These are phyloP conservation scores for Sporothrix protearum DNA, from an alignment of 2,329 filamentous ascomycete genomes.

Conservation along the genomic window DNA sequence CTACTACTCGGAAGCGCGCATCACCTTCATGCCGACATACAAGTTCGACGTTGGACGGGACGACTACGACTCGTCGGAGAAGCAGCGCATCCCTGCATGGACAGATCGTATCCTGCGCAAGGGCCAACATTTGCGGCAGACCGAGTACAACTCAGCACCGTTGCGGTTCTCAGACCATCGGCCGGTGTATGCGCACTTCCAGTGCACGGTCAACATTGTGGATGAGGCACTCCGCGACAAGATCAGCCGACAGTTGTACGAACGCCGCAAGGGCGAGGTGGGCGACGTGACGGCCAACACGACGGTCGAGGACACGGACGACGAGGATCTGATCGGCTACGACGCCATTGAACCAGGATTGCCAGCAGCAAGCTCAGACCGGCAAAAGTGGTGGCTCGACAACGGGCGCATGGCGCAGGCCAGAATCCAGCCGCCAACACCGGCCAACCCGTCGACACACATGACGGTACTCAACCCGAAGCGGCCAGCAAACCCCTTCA, in stretches of 20 bases:
- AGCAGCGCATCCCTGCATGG: constrained; percentile 93
- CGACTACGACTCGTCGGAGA: constrained; percentile 92
- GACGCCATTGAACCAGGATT: constrained; percentile 77
- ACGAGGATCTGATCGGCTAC: constrained; percentile 78
- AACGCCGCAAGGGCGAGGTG: constrained; percentile 62
- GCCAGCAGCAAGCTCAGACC: constrained; percentile 63
- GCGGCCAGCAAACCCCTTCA: constrained; percentile 78
- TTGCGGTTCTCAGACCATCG: constrained; percentile 90
- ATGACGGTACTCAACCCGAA: constrained; percentile 67
- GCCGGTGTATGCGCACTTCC: constrained; percentile 88
- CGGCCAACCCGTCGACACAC: constrained; percentile 44
- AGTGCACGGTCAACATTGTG: constrained; percentile 76
- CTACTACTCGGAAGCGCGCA: constrained; percentile 85
- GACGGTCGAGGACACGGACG: constrained; percentile 58
- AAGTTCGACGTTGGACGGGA: constrained; percentile 90
- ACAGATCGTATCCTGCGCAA: constrained; percentile 90
- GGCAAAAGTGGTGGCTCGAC: constrained; percentile 68
- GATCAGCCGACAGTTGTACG: constrained; percentile 73
- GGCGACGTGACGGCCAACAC: constrained; percentile 59
- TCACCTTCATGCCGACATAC: constrained; percentile 90
- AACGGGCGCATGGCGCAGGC: constrained; percentile 73
- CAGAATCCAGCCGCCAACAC: constrained; percentile 60
- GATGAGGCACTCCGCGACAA: constrained; percentile 69
- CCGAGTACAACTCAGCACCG: constrained; percentile 76
- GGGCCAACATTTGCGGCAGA: constrained; percentile 76